Base-by-base conservation (phyloP, 306 rosid species). In the Quercus gilva region DNA sequence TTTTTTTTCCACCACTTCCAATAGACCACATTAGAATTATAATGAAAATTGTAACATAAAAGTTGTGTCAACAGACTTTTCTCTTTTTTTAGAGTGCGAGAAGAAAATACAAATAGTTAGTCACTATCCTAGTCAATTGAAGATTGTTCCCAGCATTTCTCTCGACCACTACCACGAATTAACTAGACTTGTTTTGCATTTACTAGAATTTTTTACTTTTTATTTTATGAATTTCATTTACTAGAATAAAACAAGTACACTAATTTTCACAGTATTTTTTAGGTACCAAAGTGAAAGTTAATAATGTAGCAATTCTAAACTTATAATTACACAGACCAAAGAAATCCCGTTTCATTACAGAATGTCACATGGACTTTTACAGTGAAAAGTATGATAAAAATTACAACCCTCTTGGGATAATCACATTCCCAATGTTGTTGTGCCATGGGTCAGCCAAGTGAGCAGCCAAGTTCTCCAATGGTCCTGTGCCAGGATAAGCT, bases 361-460 rank as follows among this genome's bases (percentile, higher is more conserved):
- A 74, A 31, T 77, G 80, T 76, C 74, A 73, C 89, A 83, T 31
- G 89, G 80, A 86, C 84, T 91, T 87, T 86, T 83, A 89, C 86
- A 81, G 41, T 58, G 87, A 78, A 78, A 78, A 76, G 74, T 77
- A 23, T 23, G 52, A 76, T 23, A 35, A 68, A 49, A 63, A 43
- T 56, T 28, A 59, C 51, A 15, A 0, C 13, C 74, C 21, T 82
- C 17, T 82, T 6, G 99, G 99, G 72, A 96, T 93, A 74, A 96
- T 11, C 78, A 96, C 1, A 58, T 93, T 87, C 49, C 99, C 99
- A 73, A 96, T 96, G 96, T 90, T 96, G 88, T 91, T 96, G 93
- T 96, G 99, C 99, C 99, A 96, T 78, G 99, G 99, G 78, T 96
- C 99, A 85, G 99, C 98, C 97, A 96, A 87, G 90, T 96, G 99